phyloP scores from a whole-genome alignment of 176 grass and related monocot genomes.

The Aegilops longissima region DNA sequence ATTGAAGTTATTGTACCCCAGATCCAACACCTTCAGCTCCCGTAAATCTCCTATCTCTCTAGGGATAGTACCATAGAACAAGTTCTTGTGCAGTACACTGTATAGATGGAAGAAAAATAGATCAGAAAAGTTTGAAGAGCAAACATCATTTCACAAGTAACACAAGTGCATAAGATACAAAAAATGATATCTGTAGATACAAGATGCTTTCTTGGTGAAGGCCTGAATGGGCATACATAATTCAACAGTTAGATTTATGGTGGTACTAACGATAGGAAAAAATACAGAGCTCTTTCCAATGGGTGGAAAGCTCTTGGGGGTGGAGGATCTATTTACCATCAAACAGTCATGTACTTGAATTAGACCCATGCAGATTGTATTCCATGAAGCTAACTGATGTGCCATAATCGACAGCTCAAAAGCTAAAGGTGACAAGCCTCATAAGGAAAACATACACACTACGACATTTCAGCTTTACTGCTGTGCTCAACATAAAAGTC shows the following conservation, averaged over 20 bases:
- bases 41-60: conserved; percentile 41
- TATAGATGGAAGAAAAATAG: background rate
- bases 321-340: background rate
- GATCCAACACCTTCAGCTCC: conserved; percentile 47
- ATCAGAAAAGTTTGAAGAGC: background rate
- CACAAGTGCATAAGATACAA: background rate
- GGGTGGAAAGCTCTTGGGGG: too few relatives aligned
- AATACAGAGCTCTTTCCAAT: too few relatives aligned
- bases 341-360: background rate
- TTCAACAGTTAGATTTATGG: background rate
- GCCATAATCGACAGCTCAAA: background rate
- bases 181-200: background rate
- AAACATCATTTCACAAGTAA: background rate
- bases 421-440: background rate
- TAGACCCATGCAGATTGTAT: background rate
- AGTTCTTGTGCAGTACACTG: conserved; percentile 59
- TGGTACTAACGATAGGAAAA: background rate
- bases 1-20: conserved; percentile 56
- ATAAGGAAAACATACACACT: background rate
- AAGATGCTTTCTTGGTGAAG: conserved; percentile 11
- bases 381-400: background rate
- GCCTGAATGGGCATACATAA: background rate
- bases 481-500: background rate
- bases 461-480: background rate
- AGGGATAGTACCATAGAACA: conserved; percentile 52